Evolutionary conservation across 73 alveolate species (phyloP).

Genomic region (Tetrahymena malaccensis): DNA sequence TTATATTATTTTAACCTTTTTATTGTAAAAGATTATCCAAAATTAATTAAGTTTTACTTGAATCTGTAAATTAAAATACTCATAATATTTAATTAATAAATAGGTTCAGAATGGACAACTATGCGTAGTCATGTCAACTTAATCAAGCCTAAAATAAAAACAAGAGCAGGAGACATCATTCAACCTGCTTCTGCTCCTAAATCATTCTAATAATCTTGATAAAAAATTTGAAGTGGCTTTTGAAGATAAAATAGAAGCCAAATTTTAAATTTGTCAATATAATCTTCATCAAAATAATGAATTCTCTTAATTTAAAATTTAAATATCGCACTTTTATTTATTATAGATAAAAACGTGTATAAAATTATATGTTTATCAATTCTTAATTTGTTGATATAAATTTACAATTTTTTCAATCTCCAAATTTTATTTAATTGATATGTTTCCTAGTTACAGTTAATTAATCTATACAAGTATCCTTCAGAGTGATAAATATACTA

Average conservation of each 20-base stretch:
- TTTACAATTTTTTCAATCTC: not conserved
- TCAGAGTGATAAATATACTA: too few species aligned
- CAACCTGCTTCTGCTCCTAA: slow-evolving; percentile 35
- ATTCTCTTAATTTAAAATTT: too few species aligned
- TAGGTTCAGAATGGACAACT: slow-evolving; percentile 68
- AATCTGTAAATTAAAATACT: not conserved
- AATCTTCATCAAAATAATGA: not conserved
- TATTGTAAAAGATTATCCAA: not conserved
- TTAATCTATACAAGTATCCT: too few species aligned
- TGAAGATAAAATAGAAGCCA: not conserved
- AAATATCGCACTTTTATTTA: too few species aligned
- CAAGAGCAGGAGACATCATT: slow-evolving; percentile 61
- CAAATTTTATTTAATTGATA: not conserved
- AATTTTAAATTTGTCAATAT: too few species aligned
- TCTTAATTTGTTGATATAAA: not conserved
- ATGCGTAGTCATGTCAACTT: slow-evolving; percentile 33
- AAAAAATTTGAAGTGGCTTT: not conserved
- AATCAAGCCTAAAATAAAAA: slow-evolving; percentile 55
- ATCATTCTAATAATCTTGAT: not conserved
- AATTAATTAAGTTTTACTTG: not conserved
- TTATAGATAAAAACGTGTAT: not conserved
- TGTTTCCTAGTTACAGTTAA: too few species aligned
- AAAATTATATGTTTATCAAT: not conserved
- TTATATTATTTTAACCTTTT: not conserved
- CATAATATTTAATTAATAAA: not conserved